phyloP scores from a whole-genome alignment of 1,284 basidiomycete genomes.

The Vanrija pseudolonga region DNA sequence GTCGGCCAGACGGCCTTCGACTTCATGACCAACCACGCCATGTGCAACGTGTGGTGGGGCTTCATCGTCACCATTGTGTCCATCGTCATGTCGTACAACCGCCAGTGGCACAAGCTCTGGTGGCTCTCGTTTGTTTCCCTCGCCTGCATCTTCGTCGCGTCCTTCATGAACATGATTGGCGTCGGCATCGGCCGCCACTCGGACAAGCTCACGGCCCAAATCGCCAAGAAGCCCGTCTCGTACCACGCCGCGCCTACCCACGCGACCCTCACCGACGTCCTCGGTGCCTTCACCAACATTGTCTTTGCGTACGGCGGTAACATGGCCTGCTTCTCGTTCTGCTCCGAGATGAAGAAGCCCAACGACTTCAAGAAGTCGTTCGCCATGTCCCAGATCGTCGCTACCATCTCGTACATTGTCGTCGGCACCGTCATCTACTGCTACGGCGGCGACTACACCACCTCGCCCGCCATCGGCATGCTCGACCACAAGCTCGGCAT shows the following conservation, averaged over 20 bases:
- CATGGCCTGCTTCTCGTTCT: constrained; percentile 41
- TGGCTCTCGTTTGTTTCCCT: constrained; percentile 35
- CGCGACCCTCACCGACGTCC: constrained; percentile 29
- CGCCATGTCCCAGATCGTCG: constrained; percentile 32
- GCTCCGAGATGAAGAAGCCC: constrained; percentile 41
- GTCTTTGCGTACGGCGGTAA: constrained; percentile 43
- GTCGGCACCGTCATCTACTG: constrained; percentile 35
- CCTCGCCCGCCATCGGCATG: constrained; percentile 42
- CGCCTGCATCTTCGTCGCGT: constrained; percentile 31
- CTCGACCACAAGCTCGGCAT: constrained; percentile 29
- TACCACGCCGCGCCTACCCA: constrained; percentile 32
- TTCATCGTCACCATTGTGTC: constrained; percentile 34
- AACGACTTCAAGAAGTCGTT: constrained; percentile 45
- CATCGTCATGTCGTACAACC: constrained; percentile 27
- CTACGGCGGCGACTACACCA: constrained; percentile 40
- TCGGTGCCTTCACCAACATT: constrained; percentile 41
- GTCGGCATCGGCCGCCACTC: constrained; percentile 28
- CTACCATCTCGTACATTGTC: constrained; percentile 31
- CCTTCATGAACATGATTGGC: constrained; percentile 36
- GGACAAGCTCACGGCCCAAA: constrained; percentile 15
- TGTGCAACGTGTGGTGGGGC: constrained; percentile 39
- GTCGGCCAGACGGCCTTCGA: constrained; percentile 37
- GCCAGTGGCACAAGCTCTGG: constrained; percentile 35
- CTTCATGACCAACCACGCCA: constrained; percentile 32
- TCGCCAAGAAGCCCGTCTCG: constrained; percentile 25